Conservation (phyloP, 139 green algal genomes). For the Astrephomene gubernaculifera region DNA sequence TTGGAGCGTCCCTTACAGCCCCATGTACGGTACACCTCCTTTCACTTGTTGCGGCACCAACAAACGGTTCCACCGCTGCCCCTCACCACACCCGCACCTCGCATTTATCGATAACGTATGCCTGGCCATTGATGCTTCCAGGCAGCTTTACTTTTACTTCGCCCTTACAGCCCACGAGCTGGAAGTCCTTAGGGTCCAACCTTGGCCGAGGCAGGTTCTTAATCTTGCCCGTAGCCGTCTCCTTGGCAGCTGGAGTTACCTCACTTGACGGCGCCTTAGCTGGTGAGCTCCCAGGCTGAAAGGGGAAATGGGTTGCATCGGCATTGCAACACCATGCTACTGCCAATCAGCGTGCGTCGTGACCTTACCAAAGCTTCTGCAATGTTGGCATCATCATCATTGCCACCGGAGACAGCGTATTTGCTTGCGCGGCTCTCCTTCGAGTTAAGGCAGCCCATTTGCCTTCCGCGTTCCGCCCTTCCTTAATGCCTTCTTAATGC, state of each 20-base stretch:
- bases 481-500: no score
- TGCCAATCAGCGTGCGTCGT: not conserved
- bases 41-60: no score
- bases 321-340: not conserved
- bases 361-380: not conserved
- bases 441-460: conserved; percentile 15
- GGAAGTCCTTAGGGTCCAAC: conserved; percentile 62
- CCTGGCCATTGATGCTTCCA: conserved; percentile 68
- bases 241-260: not conserved
- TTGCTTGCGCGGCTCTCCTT: conserved; percentile 2
- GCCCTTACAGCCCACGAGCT: conserved; percentile 4
- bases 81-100: conserved; percentile 58
- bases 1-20: no score
- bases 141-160: conserved; percentile 41
- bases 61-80: no score
- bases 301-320: not conserved
- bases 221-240: not conserved
- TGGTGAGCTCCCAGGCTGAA: not conserved
- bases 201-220: conserved; percentile 17
- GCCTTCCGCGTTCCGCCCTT: no score
- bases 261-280: not conserved
- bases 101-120: conserved; percentile 75
- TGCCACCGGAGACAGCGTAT: not conserved
- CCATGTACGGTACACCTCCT: no score
- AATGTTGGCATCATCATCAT: not conserved